phyloP scores from a whole-genome alignment of 768 basidiomycete genomes.

The Tulasnella sp. region DNA sequence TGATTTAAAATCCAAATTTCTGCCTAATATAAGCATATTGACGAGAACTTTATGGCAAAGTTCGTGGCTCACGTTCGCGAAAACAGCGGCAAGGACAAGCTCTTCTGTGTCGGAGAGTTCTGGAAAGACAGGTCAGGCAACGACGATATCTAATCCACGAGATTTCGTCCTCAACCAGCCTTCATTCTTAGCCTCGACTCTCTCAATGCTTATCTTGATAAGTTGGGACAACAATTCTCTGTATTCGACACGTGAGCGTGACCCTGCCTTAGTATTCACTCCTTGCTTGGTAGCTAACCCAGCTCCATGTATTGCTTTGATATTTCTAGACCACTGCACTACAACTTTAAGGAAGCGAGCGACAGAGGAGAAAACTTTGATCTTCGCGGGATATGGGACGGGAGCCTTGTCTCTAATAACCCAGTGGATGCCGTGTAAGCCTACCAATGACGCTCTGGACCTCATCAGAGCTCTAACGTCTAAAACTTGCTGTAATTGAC shows the following conservation, averaged over 20 bases:
- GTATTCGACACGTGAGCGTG: constrained; percentile 39
- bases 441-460: neutral
- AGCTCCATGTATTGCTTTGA: too few relatives aligned
- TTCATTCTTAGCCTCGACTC: neutral
- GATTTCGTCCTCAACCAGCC: neutral
- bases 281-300: too few relatives aligned
- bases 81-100: constrained; percentile 38
- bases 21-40: constrained; percentile 38
- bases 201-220: neutral
- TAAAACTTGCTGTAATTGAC: too few relatives aligned
- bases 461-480: neutral
- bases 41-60: constrained; percentile 37
- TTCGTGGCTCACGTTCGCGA: constrained; percentile 43
- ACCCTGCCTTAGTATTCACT: too few relatives aligned
- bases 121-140: constrained; percentile 40
- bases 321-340: constrained; percentile 37
- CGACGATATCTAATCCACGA: neutral
- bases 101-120: constrained; percentile 50
- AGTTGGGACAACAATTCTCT: constrained; percentile 38
- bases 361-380: constrained; percentile 40
- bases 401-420: constrained; percentile 40
- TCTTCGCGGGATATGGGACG: constrained; percentile 42
- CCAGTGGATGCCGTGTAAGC: constrained; percentile 42
- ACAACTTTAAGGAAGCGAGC: constrained; percentile 42
- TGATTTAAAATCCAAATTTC: neutral